Base-by-base conservation (phyloP, 2,329 filamentous ascomycete genomes). In the Colletotrichum tamarilloi region DNA sequence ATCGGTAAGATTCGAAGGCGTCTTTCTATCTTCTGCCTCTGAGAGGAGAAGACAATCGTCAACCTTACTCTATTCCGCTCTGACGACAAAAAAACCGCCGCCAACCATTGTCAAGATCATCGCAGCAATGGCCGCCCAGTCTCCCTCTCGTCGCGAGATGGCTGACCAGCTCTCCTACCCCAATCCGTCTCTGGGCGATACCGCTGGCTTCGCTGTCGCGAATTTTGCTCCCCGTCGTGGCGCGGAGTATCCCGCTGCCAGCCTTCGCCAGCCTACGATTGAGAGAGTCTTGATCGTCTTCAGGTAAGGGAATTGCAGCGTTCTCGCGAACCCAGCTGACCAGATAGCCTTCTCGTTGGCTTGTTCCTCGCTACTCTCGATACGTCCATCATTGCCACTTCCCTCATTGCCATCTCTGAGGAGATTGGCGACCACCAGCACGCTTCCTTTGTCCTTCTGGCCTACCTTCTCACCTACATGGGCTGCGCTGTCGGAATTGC, bases 341-440 rank as follows among this genome's bases (percentile, higher is more conserved):
- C 16, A 6, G 28, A 4, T 46, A 75, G 74, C 49, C 72, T 71
- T 5, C 83, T 90, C 11, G 75, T 86, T 3, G 88, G 89, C 3
- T 83, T 91, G 2, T 82, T 91, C 19, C 88, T 91, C 75, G 89
- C 89, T 4, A 89, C 86, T 30, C 82, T 90, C 52, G 89, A 91
- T 73, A 88, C 87, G 1, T 89, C 88, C 0, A 90, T 91, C 67
- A 86, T 90, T 19, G 89, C 88, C 16, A 90, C 89, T 0, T 89
- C 89, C 2, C 82, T 91, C 1, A 84, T 90, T n/a, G 87, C 86
- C 24, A 89, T 91, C 68, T 89, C 88, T 4, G 81, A 85, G 52
- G 86, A 89, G 62, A 81, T 90, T 19, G 76, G 84, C 9, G 85
- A 90, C 75, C 88, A 87, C 75, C 81, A 85, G 62, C 85, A 88